Evolutionary conservation across 148 eudicot genomes (phyloP), one percentile per base, ranked within the genome.

Genomic region (Persicaria maculosa): DNA sequence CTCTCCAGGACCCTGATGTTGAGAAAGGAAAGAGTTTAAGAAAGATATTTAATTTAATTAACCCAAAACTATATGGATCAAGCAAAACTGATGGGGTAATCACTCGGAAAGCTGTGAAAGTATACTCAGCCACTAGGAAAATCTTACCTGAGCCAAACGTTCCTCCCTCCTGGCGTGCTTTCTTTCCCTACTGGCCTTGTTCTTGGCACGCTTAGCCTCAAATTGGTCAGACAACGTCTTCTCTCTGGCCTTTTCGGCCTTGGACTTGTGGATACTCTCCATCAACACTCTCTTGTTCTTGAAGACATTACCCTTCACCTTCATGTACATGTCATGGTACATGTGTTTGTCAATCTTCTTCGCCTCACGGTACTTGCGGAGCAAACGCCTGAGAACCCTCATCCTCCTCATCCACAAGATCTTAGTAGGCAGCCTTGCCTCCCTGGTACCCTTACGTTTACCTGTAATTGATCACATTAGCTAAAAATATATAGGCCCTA

Each of bases 391-490:
- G 57, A 79, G 74, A 58, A 79, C 82, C 31, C 85, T 71, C 55
- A 83, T 79, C 76, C 85, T 75, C 77, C 85, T 77, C 85, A 83
- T 82, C 85, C 85, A 82, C 17, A 79, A 31, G 9, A 82, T 54
- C 80, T 82, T 79, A 22, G 80, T 74, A 1, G 85, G 85, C 31
- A 79, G 73, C 76, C 85, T 83, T 61, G 85, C 82, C 59, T 83
- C 85, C 67, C 74, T 77, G 7, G 85, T 83, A 55, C 85, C 85
- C 79, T 57, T 79, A 7, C 85, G 75, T 68, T 79, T 75, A 54
- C 84, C 81, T 78, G 52, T 11, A 50, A 46, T 17, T 10, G 57
- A n/a, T 45, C 53, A 47, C 43, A 4, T 45, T 9, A 71, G 73
- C 31, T 70, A 10, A 20, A 44, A 9, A 59, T 58, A 2, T 11